Percentiles rank a stretch among this genome's conserved stretches.
Conservation (phyloP, 1,284 basidiomycete species). For the Grifola frondosa region DNA sequence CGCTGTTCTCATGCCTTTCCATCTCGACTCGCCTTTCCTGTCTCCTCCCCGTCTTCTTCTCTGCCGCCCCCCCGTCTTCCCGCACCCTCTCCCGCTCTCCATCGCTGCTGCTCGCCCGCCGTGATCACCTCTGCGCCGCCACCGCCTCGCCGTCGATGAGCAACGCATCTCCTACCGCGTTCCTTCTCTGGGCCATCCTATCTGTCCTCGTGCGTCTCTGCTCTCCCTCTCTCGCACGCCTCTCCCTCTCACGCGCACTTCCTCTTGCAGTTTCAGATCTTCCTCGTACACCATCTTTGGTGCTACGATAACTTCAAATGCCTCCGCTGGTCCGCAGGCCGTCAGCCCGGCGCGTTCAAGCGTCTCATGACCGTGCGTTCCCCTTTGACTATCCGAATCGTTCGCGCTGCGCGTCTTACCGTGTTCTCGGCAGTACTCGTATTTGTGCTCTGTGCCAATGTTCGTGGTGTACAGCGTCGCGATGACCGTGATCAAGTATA, state of each 20-base stretch:
- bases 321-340: constrained; percentile 64
- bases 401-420: neutral
- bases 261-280: constrained; percentile 54
- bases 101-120: no score
- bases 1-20: no score
- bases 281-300: constrained; percentile 70
- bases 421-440: constrained; percentile 58
- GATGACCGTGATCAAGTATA: constrained; percentile 63
- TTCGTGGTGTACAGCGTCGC: constrained; percentile 60
- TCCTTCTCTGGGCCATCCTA: constrained; percentile 69
- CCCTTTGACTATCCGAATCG: neutral
- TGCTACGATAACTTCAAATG: constrained; percentile 72
- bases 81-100: no score
- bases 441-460: constrained; percentile 61
- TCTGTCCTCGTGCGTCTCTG: constrained; percentile 52
- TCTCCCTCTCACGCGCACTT: neutral
- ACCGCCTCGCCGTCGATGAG: constrained; percentile 48
- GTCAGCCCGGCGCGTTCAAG: constrained; percentile 77
- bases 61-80: no score
- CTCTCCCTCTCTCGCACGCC: constrained; percentile 7
- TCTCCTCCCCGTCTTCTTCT: no score
- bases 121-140: no score
- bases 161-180: constrained; percentile 66
- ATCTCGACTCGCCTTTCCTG: no score
- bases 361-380: constrained; percentile 72